phyloP scores from a whole-genome alignment of 805 yeast species.

The Wickerhamiella domercqiae region DNA sequence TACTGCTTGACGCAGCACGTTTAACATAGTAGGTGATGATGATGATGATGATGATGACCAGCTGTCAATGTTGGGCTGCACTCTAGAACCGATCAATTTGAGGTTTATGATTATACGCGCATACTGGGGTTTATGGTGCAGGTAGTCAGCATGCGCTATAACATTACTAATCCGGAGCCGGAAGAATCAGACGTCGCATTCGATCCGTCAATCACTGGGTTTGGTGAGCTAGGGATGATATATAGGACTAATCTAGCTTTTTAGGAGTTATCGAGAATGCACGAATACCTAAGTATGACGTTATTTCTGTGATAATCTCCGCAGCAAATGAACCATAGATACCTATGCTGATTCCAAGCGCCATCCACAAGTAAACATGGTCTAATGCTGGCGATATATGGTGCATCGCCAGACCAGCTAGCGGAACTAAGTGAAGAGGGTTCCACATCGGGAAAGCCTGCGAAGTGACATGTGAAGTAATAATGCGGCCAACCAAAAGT shows the following conservation, averaged over 20 bases:
- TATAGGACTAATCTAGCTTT: too few relatives aligned
- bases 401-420: constrained; percentile 53
- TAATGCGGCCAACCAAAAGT: constrained; percentile 79
- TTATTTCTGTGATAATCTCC: constrained; percentile 64
- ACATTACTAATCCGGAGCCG: too few relatives aligned
- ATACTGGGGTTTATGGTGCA: constrained; percentile 33
- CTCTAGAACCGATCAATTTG: too few relatives aligned
- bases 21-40: background rate
- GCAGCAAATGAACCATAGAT: constrained; percentile 51
- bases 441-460: constrained; percentile 59
- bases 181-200: too few relatives aligned
- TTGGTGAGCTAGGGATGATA: too few relatives aligned
- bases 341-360: constrained; percentile 50
- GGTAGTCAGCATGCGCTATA: too few relatives aligned
- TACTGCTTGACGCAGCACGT: background rate
- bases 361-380: constrained; percentile 32
- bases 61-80: too few relatives aligned
- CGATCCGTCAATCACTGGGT: too few relatives aligned
- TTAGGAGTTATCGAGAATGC: too few relatives aligned
- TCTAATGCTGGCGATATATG: constrained; percentile 39
- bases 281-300: constrained; percentile 69
- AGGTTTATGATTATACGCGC: too few relatives aligned
- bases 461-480: constrained; percentile 68
- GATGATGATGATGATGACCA: too few relatives aligned
- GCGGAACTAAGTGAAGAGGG: constrained; percentile 41